These are phyloP conservation scores for Puya raimondii DNA, from an alignment of 176 grass and related monocot genomes.

Conservation along the genomic window DNA sequence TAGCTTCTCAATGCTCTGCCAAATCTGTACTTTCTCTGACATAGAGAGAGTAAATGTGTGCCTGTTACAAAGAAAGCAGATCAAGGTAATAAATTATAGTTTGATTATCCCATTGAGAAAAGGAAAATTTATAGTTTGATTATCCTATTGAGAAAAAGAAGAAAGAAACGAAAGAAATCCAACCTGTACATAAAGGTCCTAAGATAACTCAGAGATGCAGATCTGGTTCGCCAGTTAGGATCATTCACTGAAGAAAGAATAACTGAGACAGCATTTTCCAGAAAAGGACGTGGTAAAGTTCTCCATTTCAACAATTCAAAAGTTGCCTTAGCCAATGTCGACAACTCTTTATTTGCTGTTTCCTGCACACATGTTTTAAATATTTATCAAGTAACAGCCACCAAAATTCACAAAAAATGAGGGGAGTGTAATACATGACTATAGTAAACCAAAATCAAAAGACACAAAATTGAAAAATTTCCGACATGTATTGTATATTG, in stretches of 20 bases:
- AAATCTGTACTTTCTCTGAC: slow-evolving; percentile 72
- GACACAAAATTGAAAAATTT: no score
- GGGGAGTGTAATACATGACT: no score
- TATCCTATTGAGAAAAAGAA: background rate
- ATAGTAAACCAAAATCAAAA: no score
- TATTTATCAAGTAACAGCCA: no score
- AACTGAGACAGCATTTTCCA: slow-evolving; percentile 67
- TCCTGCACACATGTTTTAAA: slow-evolving; percentile 40
- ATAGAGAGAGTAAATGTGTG: slow-evolving; percentile 78
- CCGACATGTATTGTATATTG: no score
- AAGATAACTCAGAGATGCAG: slow-evolving; percentile 70
- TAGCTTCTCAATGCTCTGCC: slow-evolving; percentile 76
- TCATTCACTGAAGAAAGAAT: slow-evolving; percentile 70
- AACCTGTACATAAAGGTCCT: slow-evolving; percentile 93
- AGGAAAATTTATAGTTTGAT: background rate
- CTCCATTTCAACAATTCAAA: slow-evolving; percentile 92
- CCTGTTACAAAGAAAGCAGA: slow-evolving; percentile 32
- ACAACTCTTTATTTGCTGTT: slow-evolving; percentile 94
- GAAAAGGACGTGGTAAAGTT: slow-evolving; percentile 50
- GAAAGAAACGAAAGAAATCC: slow-evolving; percentile 8
- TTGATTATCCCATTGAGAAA: background rate
- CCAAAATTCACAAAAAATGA: no score
- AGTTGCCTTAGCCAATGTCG: slow-evolving; percentile 72
- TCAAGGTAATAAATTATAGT: background rate
- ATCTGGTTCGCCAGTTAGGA: slow-evolving; percentile 92